Evolutionary conservation across 164 flowering plant species (phyloP), one percentile per base, ranked within the genome.

Genomic region (Protea cynaroides): DNA sequence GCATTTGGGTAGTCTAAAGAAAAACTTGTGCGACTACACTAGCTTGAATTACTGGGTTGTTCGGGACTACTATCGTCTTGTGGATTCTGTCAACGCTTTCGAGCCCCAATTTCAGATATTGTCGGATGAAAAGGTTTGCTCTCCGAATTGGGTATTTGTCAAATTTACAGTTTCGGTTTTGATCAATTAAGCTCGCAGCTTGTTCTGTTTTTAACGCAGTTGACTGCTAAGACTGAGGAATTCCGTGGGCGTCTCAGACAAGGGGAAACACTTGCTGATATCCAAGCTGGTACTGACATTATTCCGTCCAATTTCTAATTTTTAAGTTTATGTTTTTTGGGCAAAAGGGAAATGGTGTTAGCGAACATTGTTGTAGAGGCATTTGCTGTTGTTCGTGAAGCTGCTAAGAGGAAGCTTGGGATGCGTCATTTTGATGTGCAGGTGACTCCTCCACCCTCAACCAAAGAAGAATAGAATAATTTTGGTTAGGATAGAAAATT

Each of bases 361-460:
- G 61, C 25, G 25, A 43, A 47, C 46, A 65, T 25, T 62, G 24
- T 72, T 71, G 8, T 68, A 94, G 99, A 95, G 83, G 97, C 96
- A 29, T 95, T 95, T 87, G 96, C 99, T 63, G 96, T 95, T 70
- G 98, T 92, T 62, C 90, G 98, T 46, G 99, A 95, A 84, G 98
- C 98, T 55, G 99, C 98, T 23, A 95, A 47, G 64, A 81, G 98
- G 76, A 92, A 81, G 76, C 92, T 95, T 70, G 96, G 98, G 59
- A 95, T 95, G 99, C 92, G 99, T 29, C 99, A 92, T 75, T 95
- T 92, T 79, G 99, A 92, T 85, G 99, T 92, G 44, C 99, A 95
- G 96, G 99, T 91, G 58, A 61, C 25, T 43, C 49, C 67, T 15
- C 52, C 6, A 15, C 52, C 6, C 34, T 2, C 34, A 29, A 29